phyloP scores from a whole-genome alignment of 768 basidiomycete species.

The Hemileccinum rubropunctum region DNA sequence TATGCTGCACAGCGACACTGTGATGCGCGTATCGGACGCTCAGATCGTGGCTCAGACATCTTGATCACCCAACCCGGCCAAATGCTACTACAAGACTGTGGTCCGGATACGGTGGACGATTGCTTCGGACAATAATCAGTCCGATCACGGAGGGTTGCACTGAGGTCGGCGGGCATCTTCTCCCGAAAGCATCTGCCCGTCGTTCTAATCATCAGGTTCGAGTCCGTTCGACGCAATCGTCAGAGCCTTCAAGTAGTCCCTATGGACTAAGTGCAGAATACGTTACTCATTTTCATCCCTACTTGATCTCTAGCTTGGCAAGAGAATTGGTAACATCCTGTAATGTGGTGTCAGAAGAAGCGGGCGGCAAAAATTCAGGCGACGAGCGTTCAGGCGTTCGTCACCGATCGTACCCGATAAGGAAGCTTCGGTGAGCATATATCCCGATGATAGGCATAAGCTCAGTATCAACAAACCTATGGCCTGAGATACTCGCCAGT shows the following conservation, averaged over 20 bases:
- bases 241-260: not conserved
- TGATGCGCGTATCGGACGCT: no score
- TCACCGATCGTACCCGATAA: not conserved
- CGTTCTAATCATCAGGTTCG: not conserved
- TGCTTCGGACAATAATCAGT: not conserved
- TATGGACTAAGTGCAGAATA: not conserved
- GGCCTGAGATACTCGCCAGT: no score
- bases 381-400: not conserved
- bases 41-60: no score
- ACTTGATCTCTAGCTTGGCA: not conserved
- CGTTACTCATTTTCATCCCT: no score
- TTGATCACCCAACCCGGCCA: not conserved
- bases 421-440: not conserved
- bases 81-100: not conserved
- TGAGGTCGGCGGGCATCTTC: no score
- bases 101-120: not conserved
- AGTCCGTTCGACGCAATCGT: no score
- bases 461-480: not conserved
- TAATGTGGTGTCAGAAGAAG: not conserved
- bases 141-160: not conserved
- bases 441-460: not conserved
- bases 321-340: not conserved
- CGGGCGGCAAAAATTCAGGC: not conserved
- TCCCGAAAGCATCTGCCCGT: not conserved
- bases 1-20: no score